These are phyloP conservation scores for Stachybotrys echinatus DNA, from an alignment of 2,329 filamentous ascomycete genomes.

Conservation along the genomic window DNA sequence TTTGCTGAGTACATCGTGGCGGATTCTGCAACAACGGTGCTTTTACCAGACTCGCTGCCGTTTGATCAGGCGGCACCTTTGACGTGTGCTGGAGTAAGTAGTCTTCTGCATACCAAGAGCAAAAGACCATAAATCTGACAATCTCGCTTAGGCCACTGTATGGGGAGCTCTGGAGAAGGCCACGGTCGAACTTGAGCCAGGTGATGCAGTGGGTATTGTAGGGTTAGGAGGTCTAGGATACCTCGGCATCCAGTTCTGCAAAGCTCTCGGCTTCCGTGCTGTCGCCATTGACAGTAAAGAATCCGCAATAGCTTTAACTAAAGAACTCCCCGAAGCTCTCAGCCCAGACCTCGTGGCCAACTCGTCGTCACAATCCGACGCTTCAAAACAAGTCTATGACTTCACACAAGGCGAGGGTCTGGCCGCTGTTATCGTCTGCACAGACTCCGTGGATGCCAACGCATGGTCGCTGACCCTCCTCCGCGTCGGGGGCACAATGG, in stretches of 20 bases:
- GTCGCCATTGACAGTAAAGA: conserved; percentile 27
- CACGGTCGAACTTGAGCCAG: conserved; percentile 13
- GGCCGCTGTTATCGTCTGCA: conserved; percentile 24
- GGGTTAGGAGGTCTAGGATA: conserved; percentile 29
- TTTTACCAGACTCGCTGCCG: conserved; percentile 17
- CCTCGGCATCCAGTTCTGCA: conserved; percentile 28
- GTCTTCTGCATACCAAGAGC: too few species aligned
- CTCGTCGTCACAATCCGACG: conserved; percentile 12
- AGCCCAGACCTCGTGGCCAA: conserved; percentile 21
- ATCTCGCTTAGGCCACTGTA: conserved; percentile 19
- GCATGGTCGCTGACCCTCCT: conserved; percentile 21
- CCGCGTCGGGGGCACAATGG: conserved; percentile 21
- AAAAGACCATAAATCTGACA: background rate
- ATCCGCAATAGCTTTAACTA: conserved; percentile 20
- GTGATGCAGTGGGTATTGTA: conserved; percentile 22
- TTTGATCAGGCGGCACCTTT: conserved; percentile 29
- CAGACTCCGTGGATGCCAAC: conserved; percentile 22
- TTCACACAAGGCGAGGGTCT: conserved; percentile 24
- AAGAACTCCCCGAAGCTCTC: conserved; percentile 14
- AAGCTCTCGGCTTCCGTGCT: conserved; percentile 26
- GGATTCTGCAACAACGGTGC: conserved; percentile 21
- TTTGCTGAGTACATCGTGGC: conserved; percentile 27
- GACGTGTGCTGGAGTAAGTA: conserved; percentile 27
- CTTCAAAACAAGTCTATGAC: conserved; percentile 13
- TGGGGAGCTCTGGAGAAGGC: conserved; percentile 26